Evolutionary conservation across 192 early-diverging fungal species (phyloP).

Genomic region (Coemansia biformis): DNA sequence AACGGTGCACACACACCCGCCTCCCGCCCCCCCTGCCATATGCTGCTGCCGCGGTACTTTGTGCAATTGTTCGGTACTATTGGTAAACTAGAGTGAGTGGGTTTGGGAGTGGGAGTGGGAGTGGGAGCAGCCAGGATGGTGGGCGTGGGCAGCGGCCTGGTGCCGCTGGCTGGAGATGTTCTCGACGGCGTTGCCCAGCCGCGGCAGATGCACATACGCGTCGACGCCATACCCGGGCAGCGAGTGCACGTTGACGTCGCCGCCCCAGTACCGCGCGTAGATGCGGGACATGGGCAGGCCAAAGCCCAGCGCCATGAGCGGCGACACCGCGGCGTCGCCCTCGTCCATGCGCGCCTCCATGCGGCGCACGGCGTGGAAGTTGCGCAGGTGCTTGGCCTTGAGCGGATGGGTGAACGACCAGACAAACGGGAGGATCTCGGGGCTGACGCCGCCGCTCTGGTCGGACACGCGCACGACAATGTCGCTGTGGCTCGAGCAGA

Average conservation of each 20-base stretch:
- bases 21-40: too few relatives aligned
- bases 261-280: slow-evolving; percentile 96
- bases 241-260: slow-evolving; percentile 67
- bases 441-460: slow-evolving; percentile 81
- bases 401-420: slow-evolving; percentile 77
- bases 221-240: slow-evolving; percentile 91
- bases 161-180: slow-evolving; percentile 27
- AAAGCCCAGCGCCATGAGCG: slow-evolving; percentile 66
- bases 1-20: too few relatives aligned
- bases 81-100: too few relatives aligned
- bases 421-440: slow-evolving; percentile 58
- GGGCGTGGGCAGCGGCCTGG: neutral
- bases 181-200: slow-evolving; percentile 62
- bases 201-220: slow-evolving; percentile 75
- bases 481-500: slow-evolving; percentile 66
- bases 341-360: slow-evolving; percentile 77
- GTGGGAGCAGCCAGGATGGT: too few relatives aligned
- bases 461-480: slow-evolving; percentile 91
- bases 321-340: slow-evolving; percentile 27
- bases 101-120: too few relatives aligned
- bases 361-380: slow-evolving; percentile 70
- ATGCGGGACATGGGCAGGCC: slow-evolving; percentile 86
- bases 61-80: too few relatives aligned
- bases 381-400: slow-evolving; percentile 55
- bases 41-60: too few relatives aligned